Percentiles rank a stretch among this genome's conserved stretches.
phyloP scores from a whole-genome alignment of 169 alveolate species.

The Eimeria necatrix region DNA sequence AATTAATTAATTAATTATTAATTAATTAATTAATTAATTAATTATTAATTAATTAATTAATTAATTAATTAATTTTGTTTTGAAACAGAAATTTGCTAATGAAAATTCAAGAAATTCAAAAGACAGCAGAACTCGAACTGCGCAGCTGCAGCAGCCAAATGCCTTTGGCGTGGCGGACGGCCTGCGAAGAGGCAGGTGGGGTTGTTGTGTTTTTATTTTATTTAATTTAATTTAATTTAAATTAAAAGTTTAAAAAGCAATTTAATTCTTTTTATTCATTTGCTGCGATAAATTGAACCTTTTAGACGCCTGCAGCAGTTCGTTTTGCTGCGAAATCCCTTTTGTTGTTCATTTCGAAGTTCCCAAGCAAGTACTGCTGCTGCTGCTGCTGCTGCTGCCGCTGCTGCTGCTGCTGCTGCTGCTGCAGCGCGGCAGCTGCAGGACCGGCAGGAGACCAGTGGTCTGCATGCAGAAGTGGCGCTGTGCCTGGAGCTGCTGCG shows the following conservation, averaged over 20 bases:
- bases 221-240: no score
- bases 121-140: not conserved
- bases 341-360: not conserved
- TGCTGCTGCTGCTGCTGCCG: not conserved
- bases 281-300: no score
- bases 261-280: no score
- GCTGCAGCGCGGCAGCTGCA: slow-evolving; percentile 69
- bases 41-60: not conserved
- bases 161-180: slow-evolving; percentile 45
- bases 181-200: slow-evolving; percentile 45
- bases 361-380: not conserved
- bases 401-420: not conserved
- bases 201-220: no score
- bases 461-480: slow-evolving; percentile 84
- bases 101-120: not conserved
- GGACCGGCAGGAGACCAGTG: slow-evolving; percentile 81
- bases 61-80: not conserved
- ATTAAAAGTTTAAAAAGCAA: no score
- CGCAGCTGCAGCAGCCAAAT: not conserved
- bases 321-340: no score
- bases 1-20: not conserved
- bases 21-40: not conserved
- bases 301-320: no score
- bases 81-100: not conserved
- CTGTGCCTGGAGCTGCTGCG: slow-evolving; percentile 80